Conservation (phyloP, 768 basidiomycete species). For the Serendipita sp. region DNA sequence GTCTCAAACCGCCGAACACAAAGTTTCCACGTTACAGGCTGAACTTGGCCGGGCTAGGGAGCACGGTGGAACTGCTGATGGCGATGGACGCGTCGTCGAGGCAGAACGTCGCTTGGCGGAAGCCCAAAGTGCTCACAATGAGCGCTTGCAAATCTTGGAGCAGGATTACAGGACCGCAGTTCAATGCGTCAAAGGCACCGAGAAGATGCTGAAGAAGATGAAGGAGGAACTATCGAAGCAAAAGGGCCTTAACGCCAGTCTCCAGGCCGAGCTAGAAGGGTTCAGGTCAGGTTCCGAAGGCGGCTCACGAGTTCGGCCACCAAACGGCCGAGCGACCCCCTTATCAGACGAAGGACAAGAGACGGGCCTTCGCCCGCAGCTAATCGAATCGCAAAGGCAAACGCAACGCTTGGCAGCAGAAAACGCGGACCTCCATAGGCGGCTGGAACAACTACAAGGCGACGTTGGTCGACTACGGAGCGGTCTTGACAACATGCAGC, state of each 20-base stretch:
- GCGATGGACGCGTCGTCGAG: conserved; percentile 35
- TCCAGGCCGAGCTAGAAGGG: conserved; percentile 73
- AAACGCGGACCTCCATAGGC: conserved; percentile 59
- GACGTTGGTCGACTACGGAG: conserved; percentile 59
- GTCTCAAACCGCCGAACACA: conserved; percentile 60
- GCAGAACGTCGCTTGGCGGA: conserved; percentile 67
- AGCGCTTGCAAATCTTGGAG: conserved; percentile 76
- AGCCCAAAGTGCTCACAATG: conserved; percentile 60
- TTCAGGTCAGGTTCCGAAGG: conserved; percentile 45
- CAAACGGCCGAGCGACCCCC: conserved; percentile 68
- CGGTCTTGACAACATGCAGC: conserved; percentile 51
- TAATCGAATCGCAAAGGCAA: conserved; percentile 66
- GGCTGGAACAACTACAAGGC: conserved; percentile 56
- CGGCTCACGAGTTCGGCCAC: conserved; percentile 30
- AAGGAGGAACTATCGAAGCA: conserved; percentile 89
- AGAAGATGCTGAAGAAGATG: conserved; percentile 95
- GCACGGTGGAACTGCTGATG: conserved; percentile 33
- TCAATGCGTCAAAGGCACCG: conserved; percentile 95
- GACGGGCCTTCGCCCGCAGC: conserved; percentile 40
- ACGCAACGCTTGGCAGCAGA: conserved; percentile 52
- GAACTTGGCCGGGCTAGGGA: conserved; percentile 53
- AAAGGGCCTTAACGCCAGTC: conserved; percentile 58
- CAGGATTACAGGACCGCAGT: conserved; percentile 93
- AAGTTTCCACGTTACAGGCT: conserved; percentile 42
- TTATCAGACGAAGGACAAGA: conserved; percentile 56